Evolutionary conservation across 192 early-diverging fungal species (phyloP).

Genomic region (Obelidium mucronatum): DNA sequence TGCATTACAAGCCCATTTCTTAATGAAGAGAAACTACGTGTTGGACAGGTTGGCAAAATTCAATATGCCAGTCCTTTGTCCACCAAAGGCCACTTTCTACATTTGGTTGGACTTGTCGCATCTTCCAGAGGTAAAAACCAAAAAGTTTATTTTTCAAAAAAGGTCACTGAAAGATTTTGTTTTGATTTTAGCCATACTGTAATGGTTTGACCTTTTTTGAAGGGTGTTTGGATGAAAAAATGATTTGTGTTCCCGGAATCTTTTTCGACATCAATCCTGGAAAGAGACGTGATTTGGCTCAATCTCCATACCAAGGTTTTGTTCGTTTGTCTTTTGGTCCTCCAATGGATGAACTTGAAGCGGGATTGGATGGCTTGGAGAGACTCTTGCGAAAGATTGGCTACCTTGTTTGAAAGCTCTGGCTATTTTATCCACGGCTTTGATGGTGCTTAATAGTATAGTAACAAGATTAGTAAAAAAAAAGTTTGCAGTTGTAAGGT

Average conservation of each 20-base stretch:
- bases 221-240: conserved; percentile 60
- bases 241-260: conserved; percentile 59
- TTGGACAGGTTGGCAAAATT: conserved; percentile 46
- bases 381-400: conserved; percentile 37
- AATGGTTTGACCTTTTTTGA: conserved; percentile 63
- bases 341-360: conserved; percentile 55
- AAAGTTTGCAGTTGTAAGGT: no score
- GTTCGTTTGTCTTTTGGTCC: conserved; percentile 64
- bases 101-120: conserved; percentile 57
- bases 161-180: background rate
- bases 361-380: conserved; percentile 57
- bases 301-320: conserved; percentile 63
- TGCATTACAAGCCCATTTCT: conserved; percentile 56
- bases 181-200: conserved; percentile 48
- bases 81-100: conserved; percentile 64
- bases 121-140: conserved; percentile 46
- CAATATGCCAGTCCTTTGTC: conserved; percentile 46
- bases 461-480: no score
- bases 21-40: conserved; percentile 57
- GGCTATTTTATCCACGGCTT: no score
- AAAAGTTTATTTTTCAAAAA: background rate
- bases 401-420: background rate
- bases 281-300: conserved; percentile 59
- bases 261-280: conserved; percentile 68
- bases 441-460: no score